Evolutionary conservation across 176 grass and related monocot genomes (phyloP), one percentile per base, ranked within the genome.

Genomic region (Chrysopogon serrulatus): DNA sequence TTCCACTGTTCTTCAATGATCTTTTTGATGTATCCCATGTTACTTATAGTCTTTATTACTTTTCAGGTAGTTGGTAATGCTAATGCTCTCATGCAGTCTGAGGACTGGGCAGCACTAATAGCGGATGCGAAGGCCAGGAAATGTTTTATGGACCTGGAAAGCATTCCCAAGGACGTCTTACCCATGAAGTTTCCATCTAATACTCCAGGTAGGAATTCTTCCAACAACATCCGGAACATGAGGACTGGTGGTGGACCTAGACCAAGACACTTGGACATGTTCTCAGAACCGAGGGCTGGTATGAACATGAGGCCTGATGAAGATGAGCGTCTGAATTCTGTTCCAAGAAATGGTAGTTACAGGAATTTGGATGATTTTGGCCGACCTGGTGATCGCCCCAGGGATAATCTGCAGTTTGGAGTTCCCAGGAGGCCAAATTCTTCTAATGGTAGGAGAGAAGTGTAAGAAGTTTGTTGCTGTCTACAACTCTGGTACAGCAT

Each of bases 41-140:
- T 84, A 70, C 77, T 88, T n/a, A 79, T 57, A 54, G 18, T 27
- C 32, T 87, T 78, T 65, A 30, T 86, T 73, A 51, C 61, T 62
- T 90, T 76, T 21, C 86, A 99, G 97, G 88, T 99, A 35, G 79
- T 99, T 84, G 97, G 97, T 82, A 99, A 99, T 94, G 97, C 97
- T n/a, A 94, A 84, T 94, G 90, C 97, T 67, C 87, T 99, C 19
- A 87, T 89, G 90, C 88, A 96, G 67, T 94, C 93, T 41, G 97
- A 99, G 59, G 97, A 99, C 78, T 99, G 97, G 97, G 93, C 91
- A 1, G 90, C 93, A 27, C 76, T 99, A 61, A 92, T 99, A 84
- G 86, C 53, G 3, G 97, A 99, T 89, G 93, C 97, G 8, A 99
- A 96, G 79, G 87, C 65, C 4, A 93, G 97, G 76, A 96, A 96